Percentiles rank a stretch among this genome's conserved stretches.
Conservation (phyloP, 2,329 filamentous ascomycete species). For the Hypoxylon sp. region DNA sequence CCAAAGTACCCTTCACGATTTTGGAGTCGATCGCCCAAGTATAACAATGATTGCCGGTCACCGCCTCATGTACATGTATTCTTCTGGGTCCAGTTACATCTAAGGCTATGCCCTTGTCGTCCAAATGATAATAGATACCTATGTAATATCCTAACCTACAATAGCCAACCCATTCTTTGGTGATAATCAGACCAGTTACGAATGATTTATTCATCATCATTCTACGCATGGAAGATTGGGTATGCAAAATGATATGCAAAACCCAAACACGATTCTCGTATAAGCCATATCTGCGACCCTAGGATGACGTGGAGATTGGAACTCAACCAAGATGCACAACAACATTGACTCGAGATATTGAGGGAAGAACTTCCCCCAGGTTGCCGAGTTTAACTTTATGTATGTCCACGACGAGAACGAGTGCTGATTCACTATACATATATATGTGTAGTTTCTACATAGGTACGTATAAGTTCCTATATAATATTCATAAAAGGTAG, state of each 20-base stretch:
- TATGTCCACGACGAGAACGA: conserved; percentile 12
- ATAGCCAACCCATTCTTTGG: conserved; percentile 8
- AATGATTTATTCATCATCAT: conserved; percentile 24
- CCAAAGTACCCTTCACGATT: conserved; percentile 35
- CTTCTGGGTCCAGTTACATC: background rate
- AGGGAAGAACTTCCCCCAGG: conserved; percentile 32
- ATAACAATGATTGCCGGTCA: conserved; percentile 38
- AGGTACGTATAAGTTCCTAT: background rate
- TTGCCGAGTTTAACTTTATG: conserved; percentile 37
- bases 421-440: conserved; percentile 14
- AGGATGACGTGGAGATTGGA: conserved; percentile 25
- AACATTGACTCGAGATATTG: conserved; percentile 33
- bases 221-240: conserved; percentile 8
- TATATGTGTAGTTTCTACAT: conserved; percentile 1
- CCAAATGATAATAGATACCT: conserved; percentile 16
- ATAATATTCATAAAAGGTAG: conserved; percentile 1
- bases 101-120: conserved; percentile 21
- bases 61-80: conserved; percentile 25
- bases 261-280: conserved; percentile 24
- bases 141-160: background rate
- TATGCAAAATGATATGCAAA: conserved; percentile 23
- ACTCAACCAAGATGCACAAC: conserved; percentile 29
- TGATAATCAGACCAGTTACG: background rate
- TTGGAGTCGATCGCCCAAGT: conserved; percentile 24
- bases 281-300: conserved; percentile 18